A percentile compares a stretch with the other conserved stretches of the same genome.
These are phyloP conservation scores for Babesia divergens DNA, from an alignment of 169 alveolate species.

Conservation along the genomic window DNA sequence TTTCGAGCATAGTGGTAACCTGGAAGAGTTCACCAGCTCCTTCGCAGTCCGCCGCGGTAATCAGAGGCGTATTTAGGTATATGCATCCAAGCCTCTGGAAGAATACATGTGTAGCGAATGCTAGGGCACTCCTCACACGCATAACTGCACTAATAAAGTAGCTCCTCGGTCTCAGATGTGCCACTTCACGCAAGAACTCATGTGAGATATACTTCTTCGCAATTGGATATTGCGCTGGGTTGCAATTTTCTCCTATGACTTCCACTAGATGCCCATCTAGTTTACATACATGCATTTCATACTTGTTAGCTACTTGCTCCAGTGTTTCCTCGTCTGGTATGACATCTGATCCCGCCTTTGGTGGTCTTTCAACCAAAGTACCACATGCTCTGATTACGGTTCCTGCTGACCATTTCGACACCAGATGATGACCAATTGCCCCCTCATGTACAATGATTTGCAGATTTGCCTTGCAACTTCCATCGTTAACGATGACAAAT, in stretches of 20 bases:
- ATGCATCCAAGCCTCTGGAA: slow-evolving; percentile 92
- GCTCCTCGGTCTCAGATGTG: slow-evolving; percentile 97
- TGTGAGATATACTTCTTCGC: slow-evolving; percentile 90
- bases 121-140: slow-evolving; percentile 90
- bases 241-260: slow-evolving; percentile 82
- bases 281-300: slow-evolving; percentile 62
- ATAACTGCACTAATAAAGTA: slow-evolving; percentile 91
- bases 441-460: slow-evolving; percentile 90
- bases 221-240: slow-evolving; percentile 91
- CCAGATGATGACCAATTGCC: slow-evolving; percentile 78
- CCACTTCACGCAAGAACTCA: slow-evolving; percentile 92
- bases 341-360: slow-evolving; percentile 74
- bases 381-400: slow-evolving; percentile 86
- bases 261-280: slow-evolving; percentile 60
- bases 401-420: slow-evolving; percentile 77
- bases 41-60: slow-evolving; percentile 99
- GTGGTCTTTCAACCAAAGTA: slow-evolving; percentile 86
- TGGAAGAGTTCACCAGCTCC: slow-evolving; percentile 99
- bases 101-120: slow-evolving; percentile 93
- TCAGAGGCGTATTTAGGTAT: slow-evolving; percentile 96
- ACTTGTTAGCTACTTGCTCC: slow-evolving; percentile 56
- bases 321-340: slow-evolving; percentile 53
- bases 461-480: slow-evolving; percentile 86
- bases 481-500: slow-evolving; percentile 94
- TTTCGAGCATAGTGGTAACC: slow-evolving; percentile 91